phyloP scores from a whole-genome alignment of 345 rosid genomes.

The Murraya paniculata region DNA sequence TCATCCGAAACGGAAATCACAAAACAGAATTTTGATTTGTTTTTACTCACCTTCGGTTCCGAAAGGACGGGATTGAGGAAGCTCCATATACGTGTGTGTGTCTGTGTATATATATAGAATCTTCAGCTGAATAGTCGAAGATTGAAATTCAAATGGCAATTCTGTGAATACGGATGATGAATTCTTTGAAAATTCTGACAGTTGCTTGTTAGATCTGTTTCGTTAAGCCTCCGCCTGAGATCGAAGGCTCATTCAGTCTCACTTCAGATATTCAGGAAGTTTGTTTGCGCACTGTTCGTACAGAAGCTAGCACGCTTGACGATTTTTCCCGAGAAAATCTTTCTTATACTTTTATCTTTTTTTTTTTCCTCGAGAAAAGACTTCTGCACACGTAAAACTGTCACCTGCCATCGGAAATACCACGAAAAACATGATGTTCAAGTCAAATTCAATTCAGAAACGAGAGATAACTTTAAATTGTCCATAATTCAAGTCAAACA shows the following conservation, averaged over 20 bases:
- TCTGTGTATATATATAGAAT: not conserved
- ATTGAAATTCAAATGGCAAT: not conserved
- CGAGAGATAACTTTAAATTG: conserved; percentile 17
- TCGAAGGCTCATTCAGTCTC: conserved; percentile 29
- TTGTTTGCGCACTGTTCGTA: not conserved
- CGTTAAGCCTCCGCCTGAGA: conserved; percentile 26
- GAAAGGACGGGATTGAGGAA: conserved; percentile 70
- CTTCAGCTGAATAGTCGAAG: not conserved
- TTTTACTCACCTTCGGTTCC: conserved; percentile 59
- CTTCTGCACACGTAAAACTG: not conserved
- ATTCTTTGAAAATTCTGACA: not conserved
- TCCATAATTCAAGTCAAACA: conserved; percentile 34
- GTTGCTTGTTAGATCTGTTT: conserved; percentile 42
- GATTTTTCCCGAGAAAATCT: not conserved
- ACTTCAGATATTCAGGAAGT: not conserved
- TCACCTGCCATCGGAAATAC: conserved; percentile 25
- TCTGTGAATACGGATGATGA: conserved; percentile 10
- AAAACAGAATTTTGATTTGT: not conserved
- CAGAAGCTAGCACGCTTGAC: not conserved
- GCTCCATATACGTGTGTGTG: conserved; percentile 47
- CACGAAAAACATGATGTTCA: not conserved
- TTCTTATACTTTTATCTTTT: not conserved
- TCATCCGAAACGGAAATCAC: not conserved
- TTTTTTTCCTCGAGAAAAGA: not conserved
- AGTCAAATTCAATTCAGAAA: conserved; percentile 19